Conservation (phyloP, 768 basidiomycete species). For the Tubosaeta sp. region DNA sequence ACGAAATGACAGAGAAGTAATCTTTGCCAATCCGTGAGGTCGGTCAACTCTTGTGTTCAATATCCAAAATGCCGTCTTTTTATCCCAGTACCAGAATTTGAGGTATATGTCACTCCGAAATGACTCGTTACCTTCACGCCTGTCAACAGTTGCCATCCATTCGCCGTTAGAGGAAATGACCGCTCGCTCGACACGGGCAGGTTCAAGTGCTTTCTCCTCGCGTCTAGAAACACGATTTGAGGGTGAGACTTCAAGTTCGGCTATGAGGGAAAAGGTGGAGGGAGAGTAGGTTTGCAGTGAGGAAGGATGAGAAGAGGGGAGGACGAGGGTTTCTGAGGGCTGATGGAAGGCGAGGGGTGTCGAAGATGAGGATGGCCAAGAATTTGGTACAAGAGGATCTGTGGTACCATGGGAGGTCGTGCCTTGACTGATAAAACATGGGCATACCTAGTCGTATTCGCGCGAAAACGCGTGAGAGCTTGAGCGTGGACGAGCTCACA, state of each 20-base stretch:
- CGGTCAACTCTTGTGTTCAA: conserved; percentile 88
- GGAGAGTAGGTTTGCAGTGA: conserved; percentile 91
- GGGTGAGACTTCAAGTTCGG: conserved; percentile 89
- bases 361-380: conserved; percentile 34
- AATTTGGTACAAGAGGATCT: conserved; percentile 35
- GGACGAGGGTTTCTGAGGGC: conserved; percentile 67
- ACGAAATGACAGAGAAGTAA: conserved; percentile 69
- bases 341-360: conserved; percentile 76
- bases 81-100: conserved; percentile 89
- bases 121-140: conserved; percentile 59
- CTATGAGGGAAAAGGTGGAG: conserved; percentile 59
- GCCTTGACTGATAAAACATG: neutral
- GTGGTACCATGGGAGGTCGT: conserved; percentile 2
- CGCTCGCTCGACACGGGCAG: conserved; percentile 67
- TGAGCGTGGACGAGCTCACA: conserved; percentile 66
- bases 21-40: conserved; percentile 67
- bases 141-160: conserved; percentile 93
- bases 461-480: conserved; percentile 66
- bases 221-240: conserved; percentile 85
- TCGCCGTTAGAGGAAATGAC: conserved; percentile 63
- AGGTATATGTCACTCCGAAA: conserved; percentile 71
- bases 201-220: conserved; percentile 73
- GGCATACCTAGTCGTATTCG: conserved; percentile 72
- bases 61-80: conserved; percentile 54
- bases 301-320: conserved; percentile 93